These are phyloP conservation scores for Cynanchum wilfordii DNA, from an alignment of 257 asterid species.

Conservation along the genomic window DNA sequence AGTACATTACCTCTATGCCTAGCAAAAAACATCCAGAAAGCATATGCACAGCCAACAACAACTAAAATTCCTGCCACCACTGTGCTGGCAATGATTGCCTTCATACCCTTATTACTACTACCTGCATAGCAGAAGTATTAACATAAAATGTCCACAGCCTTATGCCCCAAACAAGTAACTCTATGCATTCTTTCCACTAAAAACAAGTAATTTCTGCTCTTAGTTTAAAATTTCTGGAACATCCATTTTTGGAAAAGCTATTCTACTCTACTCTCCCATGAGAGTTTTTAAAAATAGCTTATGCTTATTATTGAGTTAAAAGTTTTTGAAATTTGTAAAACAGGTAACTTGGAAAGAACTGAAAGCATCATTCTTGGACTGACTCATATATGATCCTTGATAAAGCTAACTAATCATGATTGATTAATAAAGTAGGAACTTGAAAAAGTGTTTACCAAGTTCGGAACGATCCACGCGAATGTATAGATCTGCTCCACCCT, in stretches of 20 bases:
- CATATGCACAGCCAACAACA: slow-evolving; percentile 15
- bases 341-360: neutral
- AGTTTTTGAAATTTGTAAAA: neutral
- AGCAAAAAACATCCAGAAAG: slow-evolving; percentile 34
- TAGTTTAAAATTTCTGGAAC: too few species aligned
- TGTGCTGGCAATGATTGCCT: slow-evolving; percentile 20
- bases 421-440: neutral
- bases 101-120: slow-evolving; percentile 16
- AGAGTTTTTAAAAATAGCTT: too few species aligned
- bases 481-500: slow-evolving; percentile 35
- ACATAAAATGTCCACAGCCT: neutral
- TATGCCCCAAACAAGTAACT: neutral
- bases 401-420: slow-evolving; percentile 3
- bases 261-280: neutral
- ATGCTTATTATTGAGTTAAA: too few species aligned
- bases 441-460: slow-evolving; percentile 28
- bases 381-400: neutral
- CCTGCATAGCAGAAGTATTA: slow-evolving; percentile 25
- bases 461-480: slow-evolving; percentile 49
- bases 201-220: too few species aligned
- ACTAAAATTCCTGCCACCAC: slow-evolving; percentile 22
- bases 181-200: neutral
- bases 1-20: slow-evolving; percentile 39
- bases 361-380: neutral
- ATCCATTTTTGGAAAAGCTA: neutral